Evolutionary conservation across 2,329 filamentous ascomycete genomes (phyloP), one percentile per base, ranked within the genome.

Genomic region (Aspergillus sergii): DNA sequence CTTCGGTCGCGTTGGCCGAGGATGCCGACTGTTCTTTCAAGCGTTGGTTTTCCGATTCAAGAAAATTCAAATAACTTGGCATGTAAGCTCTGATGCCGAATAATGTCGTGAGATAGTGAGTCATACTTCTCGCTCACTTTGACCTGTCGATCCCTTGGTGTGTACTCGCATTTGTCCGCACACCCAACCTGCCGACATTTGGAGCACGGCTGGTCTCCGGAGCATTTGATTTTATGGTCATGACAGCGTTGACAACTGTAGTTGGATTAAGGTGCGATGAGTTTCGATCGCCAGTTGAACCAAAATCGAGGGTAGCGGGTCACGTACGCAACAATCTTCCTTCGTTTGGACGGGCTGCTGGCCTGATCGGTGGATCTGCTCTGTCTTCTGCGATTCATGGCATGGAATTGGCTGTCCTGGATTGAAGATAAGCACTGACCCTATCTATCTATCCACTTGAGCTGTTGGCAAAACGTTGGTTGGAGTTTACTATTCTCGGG

Each of bases 171-270:
- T 58, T 78, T 74, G 46, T 73, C 72, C 0, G 75, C 72, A 59
- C 74, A 75, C 4, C 77, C 78, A 0, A 79, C 76, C 8, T 72
- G 66, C 45, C 71, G 70, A 60, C 81, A 83, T 45, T 80, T 78
- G 39, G 68, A 71, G 60, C 81, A 83, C 1, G 81, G 81, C 28
- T 76, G 73, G 4, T 78, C 76, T 1, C 81, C 81, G 0, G 81
- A 82, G 60, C 81, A 83, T 65, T 81, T 82, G 30, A 82, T 81
- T 64, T 83, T 83, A 34, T 82, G 80, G 0, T 73, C 65, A 69
- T 83, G 81, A 57, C 81, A 83, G 64, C 80, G 70, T 64, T 79
- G 76, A 54, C 80, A 82, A 5, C 75, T 75, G 62, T 50, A 34
- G 14, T 23, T 30, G 19, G 46, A 32, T 16, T 57, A 5, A 36